These are phyloP conservation scores for Boletellus ananas DNA, from an alignment of 768 basidiomycete genomes.

Conservation along the genomic window DNA sequence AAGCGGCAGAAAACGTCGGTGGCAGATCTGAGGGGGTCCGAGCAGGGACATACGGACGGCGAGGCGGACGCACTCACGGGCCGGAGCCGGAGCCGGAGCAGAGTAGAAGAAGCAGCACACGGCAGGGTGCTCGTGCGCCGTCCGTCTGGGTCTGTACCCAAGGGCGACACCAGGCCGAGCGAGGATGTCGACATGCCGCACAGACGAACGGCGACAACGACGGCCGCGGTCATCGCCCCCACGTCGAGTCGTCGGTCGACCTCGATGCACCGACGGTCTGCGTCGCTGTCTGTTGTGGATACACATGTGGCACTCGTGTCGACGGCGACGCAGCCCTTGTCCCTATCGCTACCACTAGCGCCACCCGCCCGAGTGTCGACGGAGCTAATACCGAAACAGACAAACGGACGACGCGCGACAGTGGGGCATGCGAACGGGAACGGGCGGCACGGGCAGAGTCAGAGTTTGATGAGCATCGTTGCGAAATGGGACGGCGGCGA, in stretches of 20 bases:
- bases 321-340: background rate
- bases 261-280: slow-evolving; percentile 11
- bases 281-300: slow-evolving; percentile 11
- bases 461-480: slow-evolving; percentile 65
- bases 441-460: slow-evolving; percentile 5
- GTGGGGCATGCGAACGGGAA: background rate
- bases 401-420: background rate
- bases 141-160: background rate
- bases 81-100: background rate
- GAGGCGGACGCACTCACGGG: slow-evolving; percentile 12
- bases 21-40: slow-evolving; percentile 23
- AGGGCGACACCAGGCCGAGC: background rate
- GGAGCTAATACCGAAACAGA: background rate
- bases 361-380: background rate
- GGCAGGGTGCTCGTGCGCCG: background rate
- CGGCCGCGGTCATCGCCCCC: slow-evolving; percentile 5
- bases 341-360: background rate
- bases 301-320: background rate
- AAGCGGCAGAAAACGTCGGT: slow-evolving; percentile 21
- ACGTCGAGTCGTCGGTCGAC: background rate
- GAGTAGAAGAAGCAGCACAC: background rate
- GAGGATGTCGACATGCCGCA: background rate
- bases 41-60: slow-evolving; percentile 28
- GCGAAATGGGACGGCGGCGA: slow-evolving; percentile 41
- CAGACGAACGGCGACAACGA: slow-evolving; percentile 1